These are phyloP conservation scores for Syzygium aqueum DNA, from an alignment of 345 rosid genomes.

Conservation along the genomic window DNA sequence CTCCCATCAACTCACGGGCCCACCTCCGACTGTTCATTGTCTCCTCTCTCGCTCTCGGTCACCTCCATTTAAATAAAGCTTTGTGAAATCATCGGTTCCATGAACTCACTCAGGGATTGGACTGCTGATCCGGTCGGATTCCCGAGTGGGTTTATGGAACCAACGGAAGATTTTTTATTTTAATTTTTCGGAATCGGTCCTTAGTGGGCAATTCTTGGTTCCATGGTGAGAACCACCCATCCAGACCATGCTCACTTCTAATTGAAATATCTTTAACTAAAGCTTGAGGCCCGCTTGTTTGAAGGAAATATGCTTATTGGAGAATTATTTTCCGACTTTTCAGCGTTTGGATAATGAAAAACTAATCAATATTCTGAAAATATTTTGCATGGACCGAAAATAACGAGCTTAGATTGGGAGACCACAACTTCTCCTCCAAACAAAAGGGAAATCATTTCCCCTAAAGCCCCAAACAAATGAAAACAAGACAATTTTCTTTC, in stretches of 20 bases:
- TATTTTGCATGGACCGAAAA: neutral
- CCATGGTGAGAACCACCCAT: too few species aligned
- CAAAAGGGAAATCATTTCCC: neutral
- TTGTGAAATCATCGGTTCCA: too few species aligned
- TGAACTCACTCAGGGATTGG: too few species aligned
- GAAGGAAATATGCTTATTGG: accelerated
- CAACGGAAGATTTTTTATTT: accelerated
- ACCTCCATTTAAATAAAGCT: too few species aligned
- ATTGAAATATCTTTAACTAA: neutral
- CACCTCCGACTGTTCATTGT: too few species aligned
- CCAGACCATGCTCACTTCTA: too few species aligned
- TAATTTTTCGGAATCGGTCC: too few species aligned
- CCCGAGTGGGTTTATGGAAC: too few species aligned
- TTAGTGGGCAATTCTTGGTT: too few species aligned
- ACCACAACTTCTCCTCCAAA: neutral
- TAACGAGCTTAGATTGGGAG: neutral
- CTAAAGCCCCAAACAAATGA: neutral
- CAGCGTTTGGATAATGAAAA: accelerated
- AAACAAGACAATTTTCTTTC: neutral
- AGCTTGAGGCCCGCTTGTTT: neutral
- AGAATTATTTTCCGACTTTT: neutral
- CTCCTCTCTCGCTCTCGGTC: too few species aligned
- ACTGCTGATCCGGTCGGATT: too few species aligned
- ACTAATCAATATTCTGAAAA: accelerated
- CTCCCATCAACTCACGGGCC: too few species aligned